phyloP scores from a whole-genome alignment of 2,329 filamentous ascomycete species.

The Madurella fahalii region DNA sequence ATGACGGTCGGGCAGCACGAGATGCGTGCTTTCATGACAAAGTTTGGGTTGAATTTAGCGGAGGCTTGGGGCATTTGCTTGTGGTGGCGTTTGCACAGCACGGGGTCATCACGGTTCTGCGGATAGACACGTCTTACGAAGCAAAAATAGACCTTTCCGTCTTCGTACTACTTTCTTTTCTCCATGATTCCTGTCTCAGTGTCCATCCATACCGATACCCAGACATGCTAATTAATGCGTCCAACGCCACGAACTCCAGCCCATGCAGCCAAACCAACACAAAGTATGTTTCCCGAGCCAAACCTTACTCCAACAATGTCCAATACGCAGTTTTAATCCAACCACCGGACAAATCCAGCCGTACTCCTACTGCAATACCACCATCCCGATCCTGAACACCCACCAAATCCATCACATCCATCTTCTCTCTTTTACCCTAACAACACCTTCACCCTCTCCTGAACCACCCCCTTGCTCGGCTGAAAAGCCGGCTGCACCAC shows the following conservation, averaged over 20 bases:
- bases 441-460: conserved; percentile 29
- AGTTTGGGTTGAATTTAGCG: conserved; percentile 14
- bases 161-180: not conserved
- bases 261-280: not conserved
- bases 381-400: too few relatives aligned
- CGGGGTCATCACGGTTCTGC: conserved; percentile 1
- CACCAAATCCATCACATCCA: not conserved
- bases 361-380: not conserved
- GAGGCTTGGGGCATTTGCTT: conserved; percentile 8
- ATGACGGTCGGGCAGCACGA: conserved; percentile 7
- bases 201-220: not conserved
- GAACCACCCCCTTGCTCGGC: conserved; percentile 33
- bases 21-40: conserved; percentile 1
- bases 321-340: not conserved
- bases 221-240: not conserved
- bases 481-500: conserved; percentile 45
- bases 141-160: conserved; percentile 18
- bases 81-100: conserved; percentile 10
- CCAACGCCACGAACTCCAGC: not conserved
- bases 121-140: conserved; percentile 14
- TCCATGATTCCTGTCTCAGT: not conserved
- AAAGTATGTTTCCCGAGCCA: not conserved
- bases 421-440: conserved; percentile 14
- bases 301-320: not conserved
- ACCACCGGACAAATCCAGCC: not conserved